phyloP scores from a whole-genome alignment of 331 rosid genomes.

The Malus hybrid region DNA sequence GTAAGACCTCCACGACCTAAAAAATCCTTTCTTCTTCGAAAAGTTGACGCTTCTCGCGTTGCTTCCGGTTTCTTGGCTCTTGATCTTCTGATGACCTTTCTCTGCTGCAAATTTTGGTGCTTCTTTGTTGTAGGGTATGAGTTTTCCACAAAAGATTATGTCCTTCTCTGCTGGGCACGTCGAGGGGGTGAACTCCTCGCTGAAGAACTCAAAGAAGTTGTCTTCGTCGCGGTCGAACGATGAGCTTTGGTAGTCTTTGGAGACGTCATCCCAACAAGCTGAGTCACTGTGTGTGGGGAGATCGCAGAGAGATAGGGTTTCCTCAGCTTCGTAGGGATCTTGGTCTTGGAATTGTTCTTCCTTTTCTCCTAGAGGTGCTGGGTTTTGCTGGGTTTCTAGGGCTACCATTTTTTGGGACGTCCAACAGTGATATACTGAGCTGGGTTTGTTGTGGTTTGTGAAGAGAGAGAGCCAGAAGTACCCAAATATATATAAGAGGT shows the following conservation, averaged over 20 bases:
- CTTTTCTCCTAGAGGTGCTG: background rate
- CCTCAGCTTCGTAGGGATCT: conserved; percentile 31
- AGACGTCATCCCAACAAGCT: conserved; percentile 27
- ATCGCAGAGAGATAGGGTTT: conserved; percentile 37
- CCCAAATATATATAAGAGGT: background rate
- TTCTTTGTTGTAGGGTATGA: conserved; percentile 53
- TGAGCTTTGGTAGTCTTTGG: conserved; percentile 23
- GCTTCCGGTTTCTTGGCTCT: background rate
- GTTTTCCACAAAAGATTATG: conserved; percentile 77
- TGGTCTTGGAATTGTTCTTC: background rate
- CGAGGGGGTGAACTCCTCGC: conserved; percentile 44
- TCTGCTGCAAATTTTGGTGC: background rate
- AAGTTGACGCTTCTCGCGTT: background rate
- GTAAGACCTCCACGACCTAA: background rate
- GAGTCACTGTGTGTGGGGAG: conserved; percentile 30
- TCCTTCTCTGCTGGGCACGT: conserved; percentile 10
- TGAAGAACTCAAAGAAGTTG: conserved; percentile 65
- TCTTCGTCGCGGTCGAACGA: conserved; percentile 22
- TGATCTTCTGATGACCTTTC: background rate
- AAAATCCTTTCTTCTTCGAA: background rate
- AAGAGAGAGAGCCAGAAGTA: background rate
- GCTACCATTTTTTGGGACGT: conserved; percentile 2
- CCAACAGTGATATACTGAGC: background rate
- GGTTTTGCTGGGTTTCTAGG: background rate
- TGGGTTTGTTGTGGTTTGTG: background rate